Percentiles rank a stretch among this genome's conserved stretches.
Conservation (phyloP, 1,284 basidiomycete species). For the Austroboletus niveus region DNA sequence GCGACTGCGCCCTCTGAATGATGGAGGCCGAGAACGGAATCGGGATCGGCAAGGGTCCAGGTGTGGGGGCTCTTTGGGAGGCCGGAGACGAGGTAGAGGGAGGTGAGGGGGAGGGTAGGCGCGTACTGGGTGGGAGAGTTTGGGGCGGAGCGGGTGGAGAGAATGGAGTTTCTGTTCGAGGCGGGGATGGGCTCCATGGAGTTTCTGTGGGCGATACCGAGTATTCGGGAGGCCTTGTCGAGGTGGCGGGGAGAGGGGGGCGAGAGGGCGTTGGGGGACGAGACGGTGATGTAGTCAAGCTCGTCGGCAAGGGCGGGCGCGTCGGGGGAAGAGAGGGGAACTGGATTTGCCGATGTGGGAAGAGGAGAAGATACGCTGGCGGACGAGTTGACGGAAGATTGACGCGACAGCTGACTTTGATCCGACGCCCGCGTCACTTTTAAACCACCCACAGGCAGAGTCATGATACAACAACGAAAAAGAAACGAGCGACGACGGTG, state of each 20-base stretch:
- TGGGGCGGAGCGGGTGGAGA: conserved; percentile 71
- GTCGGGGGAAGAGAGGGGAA: conserved; percentile 28
- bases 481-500: background rate
- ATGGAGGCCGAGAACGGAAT: conserved; percentile 80
- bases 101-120: conserved; percentile 74
- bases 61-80: conserved; percentile 83
- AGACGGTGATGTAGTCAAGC: conserved; percentile 66
- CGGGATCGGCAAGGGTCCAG: conserved; percentile 93
- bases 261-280: conserved; percentile 22
- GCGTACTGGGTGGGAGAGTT: conserved; percentile 49
- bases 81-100: conserved; percentile 81
- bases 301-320: conserved; percentile 54
- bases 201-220: conserved; percentile 67
- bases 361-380: conserved; percentile 6
- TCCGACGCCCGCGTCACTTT: background rate
- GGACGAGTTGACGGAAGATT: background rate
- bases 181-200: conserved; percentile 82
- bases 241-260: conserved; percentile 12
- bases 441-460: too few species aligned
- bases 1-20: conserved; percentile 87
- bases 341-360: conserved; percentile 12
- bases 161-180: conserved; percentile 67
- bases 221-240: conserved; percentile 69
- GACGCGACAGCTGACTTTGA: conserved; percentile 7
- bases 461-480: background rate